These are phyloP conservation scores for Colletotrichum tropicale DNA, from an alignment of 2,329 filamentous ascomycete species.

Conservation along the genomic window DNA sequence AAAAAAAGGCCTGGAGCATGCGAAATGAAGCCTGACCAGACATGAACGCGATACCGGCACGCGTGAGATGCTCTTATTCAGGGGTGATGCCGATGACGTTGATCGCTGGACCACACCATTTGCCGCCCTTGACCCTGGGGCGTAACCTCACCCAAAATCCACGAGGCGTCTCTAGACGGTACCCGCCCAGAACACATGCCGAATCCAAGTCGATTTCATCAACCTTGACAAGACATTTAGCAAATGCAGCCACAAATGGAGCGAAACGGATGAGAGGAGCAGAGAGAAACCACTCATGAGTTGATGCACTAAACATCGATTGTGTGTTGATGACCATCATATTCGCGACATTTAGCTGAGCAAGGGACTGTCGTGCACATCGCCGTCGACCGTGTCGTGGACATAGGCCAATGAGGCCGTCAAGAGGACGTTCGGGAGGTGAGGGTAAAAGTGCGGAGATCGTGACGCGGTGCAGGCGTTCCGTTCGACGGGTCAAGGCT, in stretches of 20 bases:
- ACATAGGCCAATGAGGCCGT: neutral
- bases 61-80: neutral
- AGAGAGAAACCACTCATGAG: neutral
- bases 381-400: neutral
- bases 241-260: neutral
- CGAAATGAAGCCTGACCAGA: neutral
- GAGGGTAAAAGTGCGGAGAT: constrained; percentile 19
- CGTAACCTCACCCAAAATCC: neutral
- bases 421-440: neutral
- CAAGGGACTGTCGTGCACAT: neutral
- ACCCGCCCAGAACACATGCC: constrained; percentile 5
- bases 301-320: neutral
- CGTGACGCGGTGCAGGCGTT: constrained; percentile 12
- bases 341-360: neutral
- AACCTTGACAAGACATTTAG: constrained; percentile 3
- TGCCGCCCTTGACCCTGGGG: neutral
- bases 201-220: neutral
- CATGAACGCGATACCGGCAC: neutral
- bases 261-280: neutral
- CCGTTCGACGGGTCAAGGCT: neutral
- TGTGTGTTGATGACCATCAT: neutral
- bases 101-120: constrained; percentile 13
- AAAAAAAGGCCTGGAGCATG: neutral
- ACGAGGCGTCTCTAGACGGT: neutral
- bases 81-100: neutral